A percentile compares a stretch with the other conserved stretches of the same genome.
phyloP scores from a whole-genome alignment of 768 basidiomycete genomes.

The Russula sp. region DNA sequence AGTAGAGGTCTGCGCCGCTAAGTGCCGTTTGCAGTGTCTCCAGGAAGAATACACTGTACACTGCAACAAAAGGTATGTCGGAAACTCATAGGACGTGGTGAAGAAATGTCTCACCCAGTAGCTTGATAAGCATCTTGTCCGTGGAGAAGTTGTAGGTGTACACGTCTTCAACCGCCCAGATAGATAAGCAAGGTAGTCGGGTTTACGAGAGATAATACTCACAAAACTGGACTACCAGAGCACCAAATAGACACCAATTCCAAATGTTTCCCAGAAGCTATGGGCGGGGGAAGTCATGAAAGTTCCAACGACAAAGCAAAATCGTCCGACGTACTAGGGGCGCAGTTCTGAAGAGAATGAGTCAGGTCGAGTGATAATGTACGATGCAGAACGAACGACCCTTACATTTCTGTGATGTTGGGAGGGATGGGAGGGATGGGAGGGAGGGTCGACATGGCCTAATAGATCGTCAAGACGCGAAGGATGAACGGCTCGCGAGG shows the following conservation, averaged over 20 bases:
- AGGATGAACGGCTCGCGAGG: no score
- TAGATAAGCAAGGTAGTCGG: background rate
- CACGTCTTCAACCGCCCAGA: background rate
- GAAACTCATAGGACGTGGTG: no score
- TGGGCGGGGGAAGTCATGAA: background rate
- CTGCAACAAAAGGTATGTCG: slow-evolving; percentile 13
- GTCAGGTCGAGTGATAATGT: no score
- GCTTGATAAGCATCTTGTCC: background rate
- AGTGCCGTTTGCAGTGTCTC: slow-evolving; percentile 26
- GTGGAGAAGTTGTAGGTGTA: slow-evolving; percentile 11
- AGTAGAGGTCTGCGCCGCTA: slow-evolving; percentile 25
- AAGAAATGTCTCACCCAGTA: background rate
- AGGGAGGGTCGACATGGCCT: no score
- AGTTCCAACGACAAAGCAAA: no score
- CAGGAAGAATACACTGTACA: slow-evolving; percentile 23
- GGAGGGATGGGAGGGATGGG: no score
- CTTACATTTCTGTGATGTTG: no score
- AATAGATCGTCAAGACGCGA: no score
- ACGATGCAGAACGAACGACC: no score
- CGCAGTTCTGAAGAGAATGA: no score
- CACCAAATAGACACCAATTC: slow-evolving; percentile 27
- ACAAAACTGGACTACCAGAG: slow-evolving; percentile 28
- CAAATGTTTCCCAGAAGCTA: slow-evolving; percentile 16
- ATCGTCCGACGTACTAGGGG: no score
- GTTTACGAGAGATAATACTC: background rate